A percentile compares a stretch with the other conserved stretches of the same genome.
Conservation (phyloP, 2,329 filamentous ascomycete species). For the Corniculantispora saksenae region DNA sequence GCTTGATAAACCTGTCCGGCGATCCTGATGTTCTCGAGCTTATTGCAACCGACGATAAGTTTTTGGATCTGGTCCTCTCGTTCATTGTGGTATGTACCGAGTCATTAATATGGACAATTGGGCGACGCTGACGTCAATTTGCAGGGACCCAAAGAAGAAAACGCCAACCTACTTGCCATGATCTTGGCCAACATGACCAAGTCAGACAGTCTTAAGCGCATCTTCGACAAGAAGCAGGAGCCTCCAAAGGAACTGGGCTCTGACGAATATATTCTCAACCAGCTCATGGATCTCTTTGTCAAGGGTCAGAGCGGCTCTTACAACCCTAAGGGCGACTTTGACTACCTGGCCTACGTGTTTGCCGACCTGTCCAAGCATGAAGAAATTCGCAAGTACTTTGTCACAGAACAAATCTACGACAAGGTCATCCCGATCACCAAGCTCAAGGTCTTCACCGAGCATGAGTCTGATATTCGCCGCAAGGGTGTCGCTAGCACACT, state of each 20-base stretch:
- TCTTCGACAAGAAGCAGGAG: slow-evolving; percentile 68
- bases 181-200: slow-evolving; percentile 90
- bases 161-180: slow-evolving; percentile 86
- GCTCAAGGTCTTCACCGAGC: slow-evolving; percentile 91
- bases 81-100: slow-evolving; percentile 68
- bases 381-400: slow-evolving; percentile 73
- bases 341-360: slow-evolving; percentile 93
- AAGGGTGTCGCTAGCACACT: slow-evolving; percentile 96
- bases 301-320: slow-evolving; percentile 81
- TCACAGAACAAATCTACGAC: slow-evolving; percentile 74
- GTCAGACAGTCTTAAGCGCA: slow-evolving; percentile 67
- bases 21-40: slow-evolving; percentile 74
- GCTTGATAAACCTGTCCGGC: slow-evolving; percentile 82
- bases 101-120: neutral
- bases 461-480: slow-evolving; percentile 77
- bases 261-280: slow-evolving; percentile 77
- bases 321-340: slow-evolving; percentile 83
- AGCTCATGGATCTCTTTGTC: slow-evolving; percentile 93
- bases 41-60: slow-evolving; percentile 76
- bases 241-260: slow-evolving; percentile 70
- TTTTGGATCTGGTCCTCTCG: slow-evolving; percentile 71
- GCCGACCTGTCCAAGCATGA: slow-evolving; percentile 86
- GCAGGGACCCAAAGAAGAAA: slow-evolving; percentile 71
- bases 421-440: slow-evolving; percentile 86
- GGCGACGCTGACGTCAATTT: neutral